Base-by-base conservation (phyloP, 1,284 basidiomycete species). In the Gymnopus androsaceus region DNA sequence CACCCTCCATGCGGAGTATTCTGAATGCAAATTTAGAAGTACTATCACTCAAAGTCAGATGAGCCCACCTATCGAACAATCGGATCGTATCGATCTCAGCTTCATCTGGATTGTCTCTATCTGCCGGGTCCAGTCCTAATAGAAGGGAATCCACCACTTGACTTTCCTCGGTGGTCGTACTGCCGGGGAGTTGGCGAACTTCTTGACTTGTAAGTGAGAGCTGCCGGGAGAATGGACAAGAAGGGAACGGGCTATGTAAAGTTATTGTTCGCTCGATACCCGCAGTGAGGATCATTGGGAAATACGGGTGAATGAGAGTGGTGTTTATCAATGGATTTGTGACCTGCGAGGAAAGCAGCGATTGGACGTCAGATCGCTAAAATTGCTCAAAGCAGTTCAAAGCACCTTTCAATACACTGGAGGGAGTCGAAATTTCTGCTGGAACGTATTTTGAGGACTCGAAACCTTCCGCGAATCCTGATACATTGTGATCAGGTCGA, bases 251-350 rank as follows among this genome's bases (percentile, higher is more conserved):
- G 59, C 84, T 83, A 66, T 92, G 90, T 3, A 90, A 68, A n/a
- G 84, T 64, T 36, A 92, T 76, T 59, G 82, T 72, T 25, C 82
- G 81, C 65, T 92, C 90, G 30, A 92, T 80, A 2, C 90, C 90
- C 2, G 84, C 75, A 2, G 88, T 89, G 36, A 81, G 77, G 25
- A 90, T 72, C 51, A 86, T 77, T 3, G 86, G 79, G 31, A 86
- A 73, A n/a, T 79, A 72, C 1, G 90, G 89, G 65, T 92, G 90
- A 57, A 90, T 82, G 30, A 88, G 68, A 3, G 82, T 75, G 0
- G 81, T 82, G 67, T 92, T 92, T 48, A 91, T n/a, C 82, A 53
- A 92, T 88, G 1, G 88, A 90, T 37, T 78, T 73, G 64, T 92
- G 89, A 3, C 88, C 87, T 85, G 40, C 37, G 9, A 6, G 30